Base-by-base conservation (phyloP, 2,329 filamentous ascomycete genomes). In the Aspergillus ochraceus region DNA sequence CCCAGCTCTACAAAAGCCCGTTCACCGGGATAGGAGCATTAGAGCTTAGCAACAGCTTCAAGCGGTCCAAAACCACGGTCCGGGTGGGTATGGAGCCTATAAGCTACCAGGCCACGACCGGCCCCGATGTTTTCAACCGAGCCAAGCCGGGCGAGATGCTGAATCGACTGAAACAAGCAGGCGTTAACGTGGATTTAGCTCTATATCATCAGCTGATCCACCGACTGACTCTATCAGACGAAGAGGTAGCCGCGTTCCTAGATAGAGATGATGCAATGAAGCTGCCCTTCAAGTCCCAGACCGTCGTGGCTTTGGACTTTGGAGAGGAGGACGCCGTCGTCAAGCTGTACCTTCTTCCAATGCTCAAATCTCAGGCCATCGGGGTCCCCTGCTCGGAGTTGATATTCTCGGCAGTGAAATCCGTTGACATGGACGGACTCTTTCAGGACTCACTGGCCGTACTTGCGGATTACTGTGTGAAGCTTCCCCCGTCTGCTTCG, bases 391-490 rank as follows among this genome's bases (percentile, higher is more conserved):
- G 55, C 49, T 11, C 36, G 14, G 26, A 52, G 2, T 45, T 64
- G 10, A 58, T 62, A 24, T 60, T 64, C 49, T 39, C 60, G 14
- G 59, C 60, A 3, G 49, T 64, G 20, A 52, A 45, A 42, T 19
- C 42, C 1, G 24, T 52, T 2, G 49, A 57, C 11, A 5, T 26
- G 0, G 55, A 52, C n/a, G 55, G 29, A 14, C 39, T 10, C 6
- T n/a, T 57, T 19, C 2, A 36, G 10, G 32, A 36, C 10, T 2
- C 32, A 36, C 32, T 36, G 3, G 32, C 32, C 4, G 32, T 12
- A 12, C 12, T 36, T 1, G 32, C 14, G 32, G 11, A 4, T 1
- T 36, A 36, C 12, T 36, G 32, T 10, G 2, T 12, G 12, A 1
- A 11, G 2, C 32, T 14, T 4, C 32, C 32, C 4, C 4, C 3